Evolutionary conservation across 2,329 filamentous ascomycete genomes (phyloP).

Genomic region (Monilinia polystroma): DNA sequence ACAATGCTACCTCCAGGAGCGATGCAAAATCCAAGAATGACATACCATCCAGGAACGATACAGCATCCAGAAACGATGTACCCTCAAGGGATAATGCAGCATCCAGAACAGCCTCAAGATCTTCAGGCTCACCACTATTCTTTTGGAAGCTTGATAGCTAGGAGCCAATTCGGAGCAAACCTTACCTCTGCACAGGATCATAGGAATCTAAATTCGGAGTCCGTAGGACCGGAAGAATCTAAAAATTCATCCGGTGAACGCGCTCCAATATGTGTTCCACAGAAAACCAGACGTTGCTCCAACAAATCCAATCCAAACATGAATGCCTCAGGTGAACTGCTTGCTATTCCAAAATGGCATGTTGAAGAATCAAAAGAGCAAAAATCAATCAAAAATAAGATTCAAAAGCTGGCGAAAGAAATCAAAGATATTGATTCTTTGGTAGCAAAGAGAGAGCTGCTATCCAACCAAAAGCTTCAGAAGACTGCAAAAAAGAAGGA

Average conservation of each 20-base stretch:
- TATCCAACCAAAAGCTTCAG: not conserved
- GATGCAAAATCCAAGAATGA: not conserved
- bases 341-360: not conserved
- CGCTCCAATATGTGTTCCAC: not conserved
- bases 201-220: not conserved
- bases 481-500: not conserved
- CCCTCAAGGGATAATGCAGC: too few relatives aligned
- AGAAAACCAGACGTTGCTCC: not conserved
- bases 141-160: too few relatives aligned
- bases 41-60: too few relatives aligned
- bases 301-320: not conserved
- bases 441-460: not conserved
- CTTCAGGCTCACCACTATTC: too few relatives aligned
- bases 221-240: not conserved
- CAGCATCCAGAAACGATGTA: too few relatives aligned
- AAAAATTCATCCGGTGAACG: not conserved
- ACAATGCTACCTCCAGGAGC: too few relatives aligned
- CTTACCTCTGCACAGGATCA: not conserved
- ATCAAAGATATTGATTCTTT: not conserved
- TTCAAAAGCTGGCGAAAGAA: not conserved
- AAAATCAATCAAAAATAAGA: not conserved
- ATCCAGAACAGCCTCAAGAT: too few relatives aligned
- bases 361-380: not conserved
- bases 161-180: not conserved
- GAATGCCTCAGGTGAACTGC: not conserved